These are phyloP conservation scores for Gypsophila paniculata DNA, from an alignment of 179 eudicot species.

Conservation along the genomic window DNA sequence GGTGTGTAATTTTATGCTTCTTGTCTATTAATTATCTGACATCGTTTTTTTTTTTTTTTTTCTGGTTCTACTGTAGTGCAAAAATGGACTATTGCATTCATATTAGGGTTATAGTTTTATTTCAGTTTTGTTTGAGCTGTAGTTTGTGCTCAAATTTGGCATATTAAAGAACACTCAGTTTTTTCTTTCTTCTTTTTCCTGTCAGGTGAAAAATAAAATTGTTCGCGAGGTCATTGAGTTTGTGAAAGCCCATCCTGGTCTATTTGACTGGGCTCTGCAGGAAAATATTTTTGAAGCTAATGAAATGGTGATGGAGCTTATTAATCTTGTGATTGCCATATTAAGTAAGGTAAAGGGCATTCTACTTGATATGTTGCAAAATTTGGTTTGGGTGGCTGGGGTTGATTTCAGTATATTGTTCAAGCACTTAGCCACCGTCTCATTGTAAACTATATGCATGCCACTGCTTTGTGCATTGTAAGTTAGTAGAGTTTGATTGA, in stretches of 20 bases:
- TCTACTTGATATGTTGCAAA: not conserved
- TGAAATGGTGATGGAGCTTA: constrained; percentile 68
- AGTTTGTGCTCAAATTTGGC: too few relatives aligned
- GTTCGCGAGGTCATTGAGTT: constrained; percentile 90
- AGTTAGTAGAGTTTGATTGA: too few relatives aligned
- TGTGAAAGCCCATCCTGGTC: constrained; percentile 68
- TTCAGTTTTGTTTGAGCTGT: too few relatives aligned
- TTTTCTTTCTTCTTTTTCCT: constrained; percentile 1
- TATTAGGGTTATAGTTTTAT: too few relatives aligned
- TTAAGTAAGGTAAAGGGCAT: constrained; percentile 66
- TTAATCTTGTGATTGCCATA: constrained; percentile 80
- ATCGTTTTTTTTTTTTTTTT: too few relatives aligned
- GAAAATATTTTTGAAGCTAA: constrained; percentile 64
- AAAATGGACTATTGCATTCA: too few relatives aligned
- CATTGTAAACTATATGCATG: not conserved
- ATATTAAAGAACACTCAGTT: not conserved
- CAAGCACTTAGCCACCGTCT: not conserved
- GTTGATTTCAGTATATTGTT: not conserved
- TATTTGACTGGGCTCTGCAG: constrained; percentile 77
- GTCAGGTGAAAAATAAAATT: constrained; percentile 85
- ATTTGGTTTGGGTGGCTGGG: too few relatives aligned
- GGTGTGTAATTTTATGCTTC: too few relatives aligned
- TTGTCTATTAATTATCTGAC: too few relatives aligned
- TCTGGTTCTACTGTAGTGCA: too few relatives aligned
- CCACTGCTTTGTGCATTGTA: not conserved